Percentiles rank a stretch among this genome's conserved stretches.
Conservation (phyloP, 495 filamentous ascomycete genomes). For the Acidiella bohemica region DNA sequence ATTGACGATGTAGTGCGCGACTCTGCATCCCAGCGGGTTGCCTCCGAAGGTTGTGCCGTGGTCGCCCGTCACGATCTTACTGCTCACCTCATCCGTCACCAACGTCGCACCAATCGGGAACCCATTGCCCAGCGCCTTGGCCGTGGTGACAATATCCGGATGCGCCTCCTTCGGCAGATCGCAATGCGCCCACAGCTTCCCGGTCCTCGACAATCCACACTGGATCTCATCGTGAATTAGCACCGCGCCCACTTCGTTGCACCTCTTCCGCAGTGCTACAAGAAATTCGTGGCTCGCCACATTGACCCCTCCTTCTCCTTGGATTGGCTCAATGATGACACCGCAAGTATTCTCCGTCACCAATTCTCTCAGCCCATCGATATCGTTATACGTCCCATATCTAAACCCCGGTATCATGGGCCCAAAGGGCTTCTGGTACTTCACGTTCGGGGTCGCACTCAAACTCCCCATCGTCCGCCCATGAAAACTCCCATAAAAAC, state of each 20-base stretch:
- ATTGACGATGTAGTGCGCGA: conserved; percentile 73
- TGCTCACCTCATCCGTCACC: conserved; percentile 58
- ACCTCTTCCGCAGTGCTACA: conserved; percentile 58
- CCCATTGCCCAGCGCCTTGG: conserved; percentile 93
- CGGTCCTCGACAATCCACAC: conserved; percentile 79
- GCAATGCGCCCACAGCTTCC: conserved; percentile 75
- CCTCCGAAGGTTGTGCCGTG: conserved; percentile 97
- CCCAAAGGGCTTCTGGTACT: conserved; percentile 88
- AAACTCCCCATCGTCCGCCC: conserved; percentile 88
- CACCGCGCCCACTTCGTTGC: conserved; percentile 75
- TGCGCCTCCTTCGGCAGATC: conserved; percentile 61
- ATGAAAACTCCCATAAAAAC: conserved; percentile 85
- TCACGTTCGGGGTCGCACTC: conserved; percentile 92
- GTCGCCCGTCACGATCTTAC: conserved; percentile 81
- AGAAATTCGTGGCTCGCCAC: conserved; percentile 74
- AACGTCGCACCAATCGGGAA: conserved; percentile 90
- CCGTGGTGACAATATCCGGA: conserved; percentile 84
- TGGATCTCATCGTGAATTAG: conserved; percentile 96
- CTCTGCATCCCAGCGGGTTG: conserved; percentile 73
- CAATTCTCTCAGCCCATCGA: conserved; percentile 50
- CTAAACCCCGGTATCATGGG: conserved; percentile 91
- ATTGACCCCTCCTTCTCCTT: conserved; percentile 89
- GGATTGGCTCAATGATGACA: conserved; percentile 95
- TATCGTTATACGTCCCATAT: conserved; percentile 76
- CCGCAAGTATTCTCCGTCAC: conserved; percentile 78